A percentile compares a stretch with the other conserved stretches of the same genome.
Conservation (phyloP, 139 green algal species). For the Volvox reticuliferus region DNA sequence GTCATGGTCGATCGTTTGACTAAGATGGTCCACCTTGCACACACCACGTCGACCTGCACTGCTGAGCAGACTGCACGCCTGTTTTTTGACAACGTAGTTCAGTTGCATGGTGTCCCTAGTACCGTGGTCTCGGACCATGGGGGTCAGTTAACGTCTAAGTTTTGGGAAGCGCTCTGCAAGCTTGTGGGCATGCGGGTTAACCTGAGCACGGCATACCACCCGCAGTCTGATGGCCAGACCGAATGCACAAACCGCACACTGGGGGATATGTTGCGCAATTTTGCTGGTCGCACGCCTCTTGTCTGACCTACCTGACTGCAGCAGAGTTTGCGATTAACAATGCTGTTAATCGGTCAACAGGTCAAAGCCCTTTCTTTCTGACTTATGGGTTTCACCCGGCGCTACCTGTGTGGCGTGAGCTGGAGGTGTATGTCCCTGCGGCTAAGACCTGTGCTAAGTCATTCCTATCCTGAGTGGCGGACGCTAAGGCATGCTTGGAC, state of each 20-base stretch:
- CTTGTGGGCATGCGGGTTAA: neutral
- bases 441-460: neutral
- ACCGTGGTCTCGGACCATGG: neutral
- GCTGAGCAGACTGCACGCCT: neutral
- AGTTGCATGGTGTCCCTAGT: neutral
- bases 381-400: conserved; percentile 2
- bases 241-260: conserved; percentile 16
- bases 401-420: neutral
- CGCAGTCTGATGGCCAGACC: conserved; percentile 8
- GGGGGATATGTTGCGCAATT: conserved; percentile 6
- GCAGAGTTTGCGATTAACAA: conserved; percentile 31
- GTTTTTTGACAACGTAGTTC: conserved; percentile 22
- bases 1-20: conserved; percentile 61
- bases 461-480: neutral
- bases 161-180: neutral
- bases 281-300: neutral
- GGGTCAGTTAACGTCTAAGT: neutral
- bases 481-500: neutral
- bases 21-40: conserved; percentile 9
- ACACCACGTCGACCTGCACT: neutral
- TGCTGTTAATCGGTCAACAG: neutral
- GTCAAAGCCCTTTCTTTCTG: neutral
- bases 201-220: neutral
- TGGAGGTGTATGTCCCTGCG: neutral
- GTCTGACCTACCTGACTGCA: neutral